Base-by-base conservation (phyloP, 176 grass and related monocot genomes). In the Rhynchospora breviuscula region DNA sequence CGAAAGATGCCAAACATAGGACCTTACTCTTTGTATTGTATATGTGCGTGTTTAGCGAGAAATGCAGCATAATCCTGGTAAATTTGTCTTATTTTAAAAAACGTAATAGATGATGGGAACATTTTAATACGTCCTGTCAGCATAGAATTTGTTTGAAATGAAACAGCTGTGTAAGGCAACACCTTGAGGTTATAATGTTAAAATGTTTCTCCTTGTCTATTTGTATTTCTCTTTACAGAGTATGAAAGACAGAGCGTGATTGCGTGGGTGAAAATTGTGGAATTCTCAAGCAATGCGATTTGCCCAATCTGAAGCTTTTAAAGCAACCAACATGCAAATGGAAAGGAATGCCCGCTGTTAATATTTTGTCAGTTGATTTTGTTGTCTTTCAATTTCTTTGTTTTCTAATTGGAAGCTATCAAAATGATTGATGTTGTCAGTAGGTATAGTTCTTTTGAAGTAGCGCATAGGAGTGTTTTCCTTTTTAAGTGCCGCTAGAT, bases 351-450 rank as follows among this genome's bases (percentile, higher is more conserved):
- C 13, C 2, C 2, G 25, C 25, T 78, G 73, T 78, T 78, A 57
- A 78, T 78, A 78, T 78, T 40, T 52, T 77, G 19, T 26, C 73
- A 76, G 13, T 54, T 57, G 46, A 77, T 54, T 33, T 77, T 78
- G 14, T 78, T n/a, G 12, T 56, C 49, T 29, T 57, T 57, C 25
- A 57, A 4, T 17, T 33, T 78, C 25, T 77, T 57, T 78, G 21
- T 25, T 57, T 57, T 78, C 14, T 33, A 75, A 14, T 17, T 56
- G 72, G 21, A 45, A 77, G 72, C 19, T 29, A 11, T 56, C 13
- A 31, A 77, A 54, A 15, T 56, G 73, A 23, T 47, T 57, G 6
- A 78, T 78, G 49, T 11, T 77, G 21, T 77, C 22, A 31, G 23
- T 77, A 45, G 23, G 22, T 78, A 7, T 33, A 56, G 13, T 33